Conservation (phyloP, 495 filamentous ascomycete species). For the Podospora didyma region DNA sequence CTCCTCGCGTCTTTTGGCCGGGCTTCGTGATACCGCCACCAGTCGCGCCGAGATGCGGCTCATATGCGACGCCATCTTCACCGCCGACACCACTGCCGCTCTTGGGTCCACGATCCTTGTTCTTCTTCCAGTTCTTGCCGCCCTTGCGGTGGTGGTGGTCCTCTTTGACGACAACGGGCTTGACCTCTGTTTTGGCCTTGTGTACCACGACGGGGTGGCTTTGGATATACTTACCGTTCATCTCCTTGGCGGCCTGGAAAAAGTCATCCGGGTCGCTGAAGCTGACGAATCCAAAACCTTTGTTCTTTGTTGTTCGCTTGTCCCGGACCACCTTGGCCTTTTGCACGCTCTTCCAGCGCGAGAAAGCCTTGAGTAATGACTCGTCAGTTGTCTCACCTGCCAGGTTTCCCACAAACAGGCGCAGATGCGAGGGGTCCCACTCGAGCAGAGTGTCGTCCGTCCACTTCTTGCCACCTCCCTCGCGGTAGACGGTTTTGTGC, state of each 20-base stretch:
- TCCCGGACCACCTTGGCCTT: slow-evolving; percentile 95
- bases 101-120: slow-evolving; percentile 28
- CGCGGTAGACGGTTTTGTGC: slow-evolving; percentile 73
- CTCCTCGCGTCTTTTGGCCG: slow-evolving; percentile 73
- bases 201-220: slow-evolving; percentile 86
- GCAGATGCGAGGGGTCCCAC: slow-evolving; percentile 94
- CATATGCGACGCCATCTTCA: slow-evolving; percentile 28
- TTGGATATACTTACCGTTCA: slow-evolving; percentile 99
- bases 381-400: slow-evolving; percentile 99
- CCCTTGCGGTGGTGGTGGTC: slow-evolving; percentile 24
- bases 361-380: slow-evolving; percentile 87
- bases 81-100: slow-evolving; percentile 26
- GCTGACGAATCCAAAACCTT: slow-evolving; percentile 93
- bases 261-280: slow-evolving; percentile 95
- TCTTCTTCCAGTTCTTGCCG: slow-evolving; percentile 31
- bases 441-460: slow-evolving; percentile 80
- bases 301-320: slow-evolving; percentile 91
- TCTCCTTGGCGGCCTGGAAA: slow-evolving; percentile 91
- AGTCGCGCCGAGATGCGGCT: slow-evolving; percentile 41
- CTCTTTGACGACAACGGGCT: slow-evolving; percentile 52
- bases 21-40: slow-evolving; percentile 74
- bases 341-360: slow-evolving; percentile 78
- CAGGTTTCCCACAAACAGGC: slow-evolving; percentile 92
- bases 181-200: slow-evolving; percentile 87
- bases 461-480: slow-evolving; percentile 89